phyloP scores from a whole-genome alignment of 139 green algal species.

The Coccomyxa sp. region DNA sequence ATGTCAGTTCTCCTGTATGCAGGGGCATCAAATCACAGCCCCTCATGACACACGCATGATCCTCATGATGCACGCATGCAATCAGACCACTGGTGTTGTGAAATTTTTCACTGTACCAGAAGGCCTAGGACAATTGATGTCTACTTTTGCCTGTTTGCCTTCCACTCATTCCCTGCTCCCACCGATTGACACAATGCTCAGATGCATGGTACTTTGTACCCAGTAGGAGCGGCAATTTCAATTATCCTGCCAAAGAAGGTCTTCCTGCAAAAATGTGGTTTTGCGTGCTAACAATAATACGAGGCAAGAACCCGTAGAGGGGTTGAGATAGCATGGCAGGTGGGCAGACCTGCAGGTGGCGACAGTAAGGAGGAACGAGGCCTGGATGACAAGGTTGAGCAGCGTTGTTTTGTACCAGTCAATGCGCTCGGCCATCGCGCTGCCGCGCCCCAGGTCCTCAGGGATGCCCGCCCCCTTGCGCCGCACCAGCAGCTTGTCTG shows the following conservation, averaged over 20 bases:
- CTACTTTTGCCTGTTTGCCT: no score
- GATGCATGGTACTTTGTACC: no score
- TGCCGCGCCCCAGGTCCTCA: conserved; percentile 29
- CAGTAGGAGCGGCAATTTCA: no score
- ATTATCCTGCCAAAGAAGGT: no score
- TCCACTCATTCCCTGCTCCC: no score
- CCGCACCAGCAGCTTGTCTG: not conserved
- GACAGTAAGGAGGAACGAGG: conserved; percentile 52
- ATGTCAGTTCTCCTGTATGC: not conserved
- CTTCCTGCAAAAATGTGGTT: no score
- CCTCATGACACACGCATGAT: not conserved
- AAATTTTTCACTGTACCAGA: not conserved
- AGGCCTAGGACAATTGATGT: not conserved
- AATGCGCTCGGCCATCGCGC: conserved; percentile 21
- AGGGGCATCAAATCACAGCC: not conserved
- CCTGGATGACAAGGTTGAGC: conserved; percentile 70
- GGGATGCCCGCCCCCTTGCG: conserved; percentile 1
- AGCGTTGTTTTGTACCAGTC: conserved; percentile 52
- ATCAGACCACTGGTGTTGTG: not conserved
- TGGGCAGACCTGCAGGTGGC: conserved; percentile 9
- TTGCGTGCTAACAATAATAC: no score
- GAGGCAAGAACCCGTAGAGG: not conserved
- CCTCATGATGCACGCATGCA: not conserved
- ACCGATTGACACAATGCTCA: no score
- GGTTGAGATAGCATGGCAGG: not conserved